A percentile compares a stretch with the other conserved stretches of the same genome.
These are phyloP conservation scores for Calophaca sinica DNA, from an alignment of 306 rosid genomes.

Conservation along the genomic window DNA sequence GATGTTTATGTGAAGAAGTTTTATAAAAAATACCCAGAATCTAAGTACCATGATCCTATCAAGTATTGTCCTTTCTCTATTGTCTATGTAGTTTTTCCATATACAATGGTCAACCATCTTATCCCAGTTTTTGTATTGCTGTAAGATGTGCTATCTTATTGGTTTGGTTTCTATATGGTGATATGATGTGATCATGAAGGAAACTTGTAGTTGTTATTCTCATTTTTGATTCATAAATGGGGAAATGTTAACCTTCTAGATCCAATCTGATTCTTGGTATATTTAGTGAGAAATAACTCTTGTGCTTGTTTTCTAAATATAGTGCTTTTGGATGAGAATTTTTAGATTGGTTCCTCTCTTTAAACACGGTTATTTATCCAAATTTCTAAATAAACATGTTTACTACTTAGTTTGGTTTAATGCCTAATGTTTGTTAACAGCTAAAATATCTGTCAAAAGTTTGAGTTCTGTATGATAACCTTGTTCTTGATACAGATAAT, in stretches of 20 bases:
- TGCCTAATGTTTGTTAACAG: not conserved
- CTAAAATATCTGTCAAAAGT: not conserved
- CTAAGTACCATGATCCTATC: conserved; percentile 72
- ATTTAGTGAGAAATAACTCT: not conserved
- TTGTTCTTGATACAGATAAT: not conserved
- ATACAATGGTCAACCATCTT: conserved; percentile 18
- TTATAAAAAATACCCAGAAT: conserved; percentile 77
- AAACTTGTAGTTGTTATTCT: conserved; percentile 9
- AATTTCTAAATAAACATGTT: not conserved
- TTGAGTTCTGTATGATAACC: not conserved
- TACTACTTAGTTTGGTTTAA: not conserved
- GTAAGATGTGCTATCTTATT: not conserved
- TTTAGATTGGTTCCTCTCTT: conserved; percentile 1
- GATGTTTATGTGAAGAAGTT: conserved; percentile 77
- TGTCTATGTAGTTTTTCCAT: conserved; percentile 19
- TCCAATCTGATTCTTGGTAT: conserved; percentile 25
- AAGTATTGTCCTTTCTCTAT: conserved; percentile 57
- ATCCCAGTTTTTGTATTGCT: conserved; percentile 13
- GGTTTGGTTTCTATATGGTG: conserved; percentile 28
- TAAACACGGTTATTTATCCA: not conserved
- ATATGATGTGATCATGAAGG: conserved; percentile 5
- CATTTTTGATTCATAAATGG: conserved; percentile 29
- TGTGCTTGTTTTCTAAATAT: conserved; percentile 11
- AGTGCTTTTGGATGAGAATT: conserved; percentile 18
- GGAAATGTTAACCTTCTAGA: conserved; percentile 22